Base-by-base conservation (phyloP, 176 grass and related monocot genomes). In the Oryza nivara region DNA sequence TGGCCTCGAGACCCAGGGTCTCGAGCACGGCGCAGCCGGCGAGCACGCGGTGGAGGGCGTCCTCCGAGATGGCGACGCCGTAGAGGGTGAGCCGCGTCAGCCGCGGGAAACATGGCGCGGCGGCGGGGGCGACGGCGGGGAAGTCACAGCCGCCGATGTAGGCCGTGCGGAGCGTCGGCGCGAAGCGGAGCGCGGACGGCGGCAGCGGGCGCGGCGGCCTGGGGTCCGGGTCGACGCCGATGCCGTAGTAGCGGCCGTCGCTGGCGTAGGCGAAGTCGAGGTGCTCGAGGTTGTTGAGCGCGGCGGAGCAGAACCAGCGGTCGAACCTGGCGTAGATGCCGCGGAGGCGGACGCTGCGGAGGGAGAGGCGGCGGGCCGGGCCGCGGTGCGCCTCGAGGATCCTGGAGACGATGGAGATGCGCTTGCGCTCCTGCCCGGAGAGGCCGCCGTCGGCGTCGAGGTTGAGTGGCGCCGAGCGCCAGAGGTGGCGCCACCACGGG, bases 401-500 rank as follows among this genome's bases (percentile, higher is more conserved):
- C 11, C 2, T 51, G 48, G 48, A 51, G 48, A 15, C 2, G 14
- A 51, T 14, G 48, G 48, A 3, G 48, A 15, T 51, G 6, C 6
- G 13, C 11, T 30, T 17, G 51, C 36, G 25, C 28, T 7, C 3
- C 15, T 0, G 14, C 4, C 22, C 0, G 22, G 0, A 0, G 36
- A 61, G 9, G 68, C 6, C 3, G 51, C 5, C n/a, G 6, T 22
- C 20, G 67, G 16, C 20, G 67, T 40, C 82, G 64, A 85, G 47
- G 61, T 77, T 66, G 35, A 77, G 61, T 2, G 82, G 73, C 32
- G 65, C 35, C 20, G 44, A 7, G 41, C 12, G 19, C 82, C 82
- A 85, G 5, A 85, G 72, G 11, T 22, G 74, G 11, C 72, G 61
- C 82, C 82, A 85, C 5, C 61, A 44, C 44, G 38, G 13, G 64